Evolutionary conservation across 129 eudicot species (phyloP).

Genomic region (Lactuca sativa): DNA sequence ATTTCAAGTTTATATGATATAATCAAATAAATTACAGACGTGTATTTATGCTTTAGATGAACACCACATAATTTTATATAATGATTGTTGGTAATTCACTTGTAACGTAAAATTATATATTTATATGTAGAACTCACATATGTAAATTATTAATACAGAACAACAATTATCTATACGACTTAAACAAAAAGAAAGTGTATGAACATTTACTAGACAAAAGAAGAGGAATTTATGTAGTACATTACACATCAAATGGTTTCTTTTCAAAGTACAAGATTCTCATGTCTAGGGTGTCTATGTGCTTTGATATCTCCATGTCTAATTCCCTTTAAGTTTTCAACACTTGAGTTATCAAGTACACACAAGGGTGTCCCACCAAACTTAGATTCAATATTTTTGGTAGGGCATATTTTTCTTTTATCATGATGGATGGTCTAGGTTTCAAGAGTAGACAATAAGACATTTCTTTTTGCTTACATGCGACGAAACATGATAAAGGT

Average conservation of each 20-base stretch:
- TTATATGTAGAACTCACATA: neutral
- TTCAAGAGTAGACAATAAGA: constrained; percentile 44
- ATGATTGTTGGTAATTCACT: neutral
- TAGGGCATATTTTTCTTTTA: constrained; percentile 39
- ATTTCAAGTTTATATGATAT: neutral
- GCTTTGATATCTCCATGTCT: constrained; percentile 29
- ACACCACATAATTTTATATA: neutral
- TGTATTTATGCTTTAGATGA: neutral
- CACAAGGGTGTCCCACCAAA: constrained; percentile 45
- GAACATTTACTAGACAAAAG: constrained; percentile 17
- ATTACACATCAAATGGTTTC: constrained; percentile 38
- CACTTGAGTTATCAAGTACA: constrained; percentile 42
- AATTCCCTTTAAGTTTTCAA: constrained; percentile 30
- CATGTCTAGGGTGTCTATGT: constrained; percentile 32
- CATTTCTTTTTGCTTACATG: constrained; percentile 52
- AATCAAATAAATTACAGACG: neutral
- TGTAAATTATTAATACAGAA: neutral
- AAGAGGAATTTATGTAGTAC: constrained; percentile 36
- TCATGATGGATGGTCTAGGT: constrained; percentile 37
- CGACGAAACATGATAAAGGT: constrained; percentile 44
- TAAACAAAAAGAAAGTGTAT: neutral
- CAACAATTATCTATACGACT: neutral
- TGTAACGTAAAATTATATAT: neutral
- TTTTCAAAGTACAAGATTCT: constrained; percentile 62
- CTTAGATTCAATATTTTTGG: constrained; percentile 54